Conservation (phyloP, 108 stramenopile genomes). For the Discostella pseudostelligera region DNA sequence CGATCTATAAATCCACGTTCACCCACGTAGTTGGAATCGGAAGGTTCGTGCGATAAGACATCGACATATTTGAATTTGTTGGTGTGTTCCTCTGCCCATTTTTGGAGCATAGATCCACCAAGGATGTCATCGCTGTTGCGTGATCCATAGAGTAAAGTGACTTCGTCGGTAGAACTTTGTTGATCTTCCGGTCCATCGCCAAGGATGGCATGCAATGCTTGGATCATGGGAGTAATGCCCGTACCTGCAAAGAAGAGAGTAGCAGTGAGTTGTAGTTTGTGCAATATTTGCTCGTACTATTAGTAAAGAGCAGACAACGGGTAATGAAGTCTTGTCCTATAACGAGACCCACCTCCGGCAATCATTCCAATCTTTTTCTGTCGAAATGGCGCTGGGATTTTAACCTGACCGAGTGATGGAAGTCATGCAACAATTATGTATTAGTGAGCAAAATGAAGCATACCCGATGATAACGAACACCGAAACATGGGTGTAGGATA, state of each 20-base stretch:
- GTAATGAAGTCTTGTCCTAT: no score
- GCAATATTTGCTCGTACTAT: no score
- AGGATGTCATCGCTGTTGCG: slow-evolving; percentile 79
- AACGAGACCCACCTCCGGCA: slow-evolving; percentile 91
- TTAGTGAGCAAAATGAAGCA: no score
- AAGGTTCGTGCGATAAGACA: slow-evolving; percentile 75
- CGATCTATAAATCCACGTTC: slow-evolving; percentile 72
- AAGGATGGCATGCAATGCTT: slow-evolving; percentile 92
- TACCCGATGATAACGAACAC: no score
- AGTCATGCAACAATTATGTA: no score
- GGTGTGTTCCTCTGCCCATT: slow-evolving; percentile 47
- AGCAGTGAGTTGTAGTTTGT: no score
- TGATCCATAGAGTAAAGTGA: slow-evolving; percentile 85
- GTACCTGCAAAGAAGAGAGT: no score
- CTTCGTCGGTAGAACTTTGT: slow-evolving; percentile 50
- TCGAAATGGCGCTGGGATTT: slow-evolving; percentile 77
- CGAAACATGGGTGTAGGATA: not conserved
- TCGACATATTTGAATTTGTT: slow-evolving; percentile 62
- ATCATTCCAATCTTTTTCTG: slow-evolving; percentile 90
- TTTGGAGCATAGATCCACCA: slow-evolving; percentile 73
- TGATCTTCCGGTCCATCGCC: slow-evolving; percentile 60
- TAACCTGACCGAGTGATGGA: slow-evolving; percentile 22
- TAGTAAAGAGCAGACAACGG: no score
- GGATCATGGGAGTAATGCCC: slow-evolving; percentile 96
- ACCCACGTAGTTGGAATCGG: slow-evolving; percentile 59